phyloP scores from a whole-genome alignment of 805 yeast genomes.

The Metschnikowia peoriensis region DNA sequence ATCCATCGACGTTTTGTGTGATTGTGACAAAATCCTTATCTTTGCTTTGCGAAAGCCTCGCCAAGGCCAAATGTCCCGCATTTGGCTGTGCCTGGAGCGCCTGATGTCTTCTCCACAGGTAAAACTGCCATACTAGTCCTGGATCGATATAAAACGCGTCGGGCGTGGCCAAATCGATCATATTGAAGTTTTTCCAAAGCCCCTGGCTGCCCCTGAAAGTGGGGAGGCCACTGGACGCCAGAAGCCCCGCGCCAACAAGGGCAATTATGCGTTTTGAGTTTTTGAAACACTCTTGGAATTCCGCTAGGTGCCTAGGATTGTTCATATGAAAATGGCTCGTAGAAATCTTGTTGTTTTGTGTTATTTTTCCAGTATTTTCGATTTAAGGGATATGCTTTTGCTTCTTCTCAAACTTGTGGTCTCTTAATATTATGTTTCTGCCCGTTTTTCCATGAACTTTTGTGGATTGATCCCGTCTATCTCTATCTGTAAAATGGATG shows the following conservation, averaged over 20 bases:
- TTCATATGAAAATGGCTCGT: background rate
- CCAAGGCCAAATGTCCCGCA: slow-evolving; percentile 67
- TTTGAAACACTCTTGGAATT: slow-evolving; percentile 51
- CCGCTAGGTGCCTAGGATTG: slow-evolving; percentile 3
- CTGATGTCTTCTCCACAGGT: slow-evolving; percentile 61
- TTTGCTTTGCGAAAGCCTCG: slow-evolving; percentile 49
- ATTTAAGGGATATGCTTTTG: too few relatives aligned
- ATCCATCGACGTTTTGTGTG: slow-evolving; percentile 83
- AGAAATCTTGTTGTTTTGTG: background rate
- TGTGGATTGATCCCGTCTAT: too few relatives aligned
- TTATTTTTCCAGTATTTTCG: too few relatives aligned
- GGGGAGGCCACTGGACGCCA: slow-evolving; percentile 73
- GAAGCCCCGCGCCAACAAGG: slow-evolving; percentile 80
- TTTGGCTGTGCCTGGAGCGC: slow-evolving; percentile 74
- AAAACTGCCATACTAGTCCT: slow-evolving; percentile 87
- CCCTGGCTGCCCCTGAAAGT: slow-evolving; percentile 74
- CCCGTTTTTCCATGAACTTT: too few relatives aligned
- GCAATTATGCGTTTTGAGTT: slow-evolving; percentile 53
- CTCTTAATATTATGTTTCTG: too few relatives aligned
- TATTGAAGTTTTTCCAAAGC: slow-evolving; percentile 71
- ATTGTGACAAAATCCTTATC: slow-evolving; percentile 53
- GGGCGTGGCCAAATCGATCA: slow-evolving; percentile 86
- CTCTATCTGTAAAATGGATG: too few relatives aligned
- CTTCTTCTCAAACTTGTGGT: too few relatives aligned
- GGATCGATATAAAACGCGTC: slow-evolving; percentile 86